Evolutionary conservation across 2,329 filamentous ascomycete genomes (phyloP).

Genomic region (Ophiocordyceps australis): DNA sequence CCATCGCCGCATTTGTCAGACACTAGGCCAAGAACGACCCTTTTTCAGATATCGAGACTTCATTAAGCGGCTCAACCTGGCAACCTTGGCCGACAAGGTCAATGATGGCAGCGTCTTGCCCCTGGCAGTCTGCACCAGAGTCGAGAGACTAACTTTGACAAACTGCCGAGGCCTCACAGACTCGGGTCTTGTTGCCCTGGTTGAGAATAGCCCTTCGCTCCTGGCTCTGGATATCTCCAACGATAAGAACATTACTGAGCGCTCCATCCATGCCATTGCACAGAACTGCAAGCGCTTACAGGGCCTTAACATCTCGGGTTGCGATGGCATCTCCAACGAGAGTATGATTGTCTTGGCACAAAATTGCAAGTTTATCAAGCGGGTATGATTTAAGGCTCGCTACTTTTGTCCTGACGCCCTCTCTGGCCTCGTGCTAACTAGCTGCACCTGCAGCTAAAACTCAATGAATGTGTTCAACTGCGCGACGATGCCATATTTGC

Average conservation of each 20-base stretch:
- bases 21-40: slow-evolving; percentile 52
- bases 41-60: slow-evolving; percentile 83
- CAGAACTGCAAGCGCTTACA: slow-evolving; percentile 72
- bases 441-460: slow-evolving; percentile 86
- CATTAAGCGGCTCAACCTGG: slow-evolving; percentile 82
- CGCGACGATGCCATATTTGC: slow-evolving; percentile 68
- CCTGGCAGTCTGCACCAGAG: slow-evolving; percentile 67
- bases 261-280: slow-evolving; percentile 60
- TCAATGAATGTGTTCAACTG: slow-evolving; percentile 79
- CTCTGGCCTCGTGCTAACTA: too few species aligned
- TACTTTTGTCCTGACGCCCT: neutral
- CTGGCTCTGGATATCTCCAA: slow-evolving; percentile 83
- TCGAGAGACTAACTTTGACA: slow-evolving; percentile 85
- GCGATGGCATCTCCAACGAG: slow-evolving; percentile 68
- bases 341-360: slow-evolving; percentile 67
- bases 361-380: slow-evolving; percentile 72
- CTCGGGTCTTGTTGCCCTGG: slow-evolving; percentile 58
- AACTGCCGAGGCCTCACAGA: slow-evolving; percentile 79
- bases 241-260: slow-evolving; percentile 67
- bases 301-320: slow-evolving; percentile 82
- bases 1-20: slow-evolving; percentile 62
- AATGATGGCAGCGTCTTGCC: slow-evolving; percentile 81
- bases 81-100: slow-evolving; percentile 53
- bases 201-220: slow-evolving; percentile 62
- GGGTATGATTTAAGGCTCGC: slow-evolving; percentile 32